Percentiles rank a stretch among this genome's conserved stretches.
Conservation (phyloP, 176 grass and related monocot species). For the Eremochloa ophiuroides region DNA sequence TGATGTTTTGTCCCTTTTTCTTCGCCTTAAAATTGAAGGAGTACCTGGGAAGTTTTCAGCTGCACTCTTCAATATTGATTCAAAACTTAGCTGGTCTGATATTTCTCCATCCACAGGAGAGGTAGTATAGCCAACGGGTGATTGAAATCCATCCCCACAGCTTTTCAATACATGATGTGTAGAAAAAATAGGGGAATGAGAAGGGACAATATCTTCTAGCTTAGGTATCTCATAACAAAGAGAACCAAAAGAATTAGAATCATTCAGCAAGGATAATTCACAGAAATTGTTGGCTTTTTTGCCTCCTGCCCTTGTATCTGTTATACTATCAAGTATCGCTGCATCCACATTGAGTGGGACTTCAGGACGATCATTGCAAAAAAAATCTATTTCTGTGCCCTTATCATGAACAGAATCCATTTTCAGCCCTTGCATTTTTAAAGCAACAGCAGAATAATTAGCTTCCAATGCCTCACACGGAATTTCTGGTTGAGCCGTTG, state of each 20-base stretch:
- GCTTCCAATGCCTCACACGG: constrained; percentile 6
- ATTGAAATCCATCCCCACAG: constrained; percentile 10
- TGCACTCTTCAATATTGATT: constrained; percentile 77
- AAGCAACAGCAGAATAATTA: constrained; percentile 30
- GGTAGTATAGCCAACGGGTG: constrained; percentile 30
- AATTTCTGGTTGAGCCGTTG: constrained; percentile 31
- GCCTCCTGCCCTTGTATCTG: constrained; percentile 19
- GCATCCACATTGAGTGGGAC: neutral
- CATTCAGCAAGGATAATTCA: neutral
- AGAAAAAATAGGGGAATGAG: constrained; percentile 40
- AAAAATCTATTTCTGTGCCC: constrained; percentile 5
- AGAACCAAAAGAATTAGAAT: constrained; percentile 55
- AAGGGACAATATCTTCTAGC: constrained; percentile 37
- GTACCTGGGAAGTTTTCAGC: constrained; percentile 76
- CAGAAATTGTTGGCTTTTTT: neutral
- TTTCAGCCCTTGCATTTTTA: constrained; percentile 18
- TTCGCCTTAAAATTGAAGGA: constrained; percentile 79
- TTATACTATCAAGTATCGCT: neutral
- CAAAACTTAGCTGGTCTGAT: constrained; percentile 37
- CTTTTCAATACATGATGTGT: neutral
- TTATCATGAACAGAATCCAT: constrained; percentile 19
- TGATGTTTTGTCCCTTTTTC: constrained; percentile 47
- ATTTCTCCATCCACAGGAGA: neutral
- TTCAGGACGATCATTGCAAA: constrained; percentile 15
- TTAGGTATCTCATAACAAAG: constrained; percentile 79